These are phyloP conservation scores for Pythium dissotocum DNA, from an alignment of 352 stramenopile genomes.

Conservation along the genomic window DNA sequence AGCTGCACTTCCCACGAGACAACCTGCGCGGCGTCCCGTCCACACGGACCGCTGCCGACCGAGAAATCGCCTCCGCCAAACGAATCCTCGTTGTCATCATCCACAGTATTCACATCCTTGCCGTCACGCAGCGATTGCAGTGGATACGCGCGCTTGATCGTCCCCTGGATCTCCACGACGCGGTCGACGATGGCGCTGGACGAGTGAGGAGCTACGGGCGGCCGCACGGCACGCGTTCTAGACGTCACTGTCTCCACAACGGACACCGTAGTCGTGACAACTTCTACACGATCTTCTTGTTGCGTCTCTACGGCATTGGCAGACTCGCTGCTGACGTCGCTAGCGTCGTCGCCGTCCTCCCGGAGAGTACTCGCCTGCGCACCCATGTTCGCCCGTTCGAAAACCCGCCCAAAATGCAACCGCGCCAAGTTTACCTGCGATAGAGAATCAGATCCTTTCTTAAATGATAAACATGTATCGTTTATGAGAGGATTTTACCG, in stretches of 20 bases:
- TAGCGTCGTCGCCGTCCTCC: constrained; percentile 7
- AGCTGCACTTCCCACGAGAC: constrained; percentile 52
- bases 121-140: constrained; percentile 36
- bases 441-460: not conserved
- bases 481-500: constrained; percentile 8
- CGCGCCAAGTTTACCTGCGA: constrained; percentile 6
- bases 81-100: constrained; percentile 8
- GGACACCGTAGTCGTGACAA: not conserved
- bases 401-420: constrained; percentile 16
- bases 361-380: constrained; percentile 18
- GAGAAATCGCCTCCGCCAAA: constrained; percentile 38
- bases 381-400: constrained; percentile 17
- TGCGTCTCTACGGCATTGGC: not conserved
- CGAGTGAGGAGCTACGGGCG: constrained; percentile 11
- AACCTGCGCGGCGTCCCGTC: constrained; percentile 47
- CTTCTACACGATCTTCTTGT: not conserved
- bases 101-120: not conserved
- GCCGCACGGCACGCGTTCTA: not conserved
- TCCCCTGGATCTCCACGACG: constrained; percentile 30
- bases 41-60: constrained; percentile 60
- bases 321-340: constrained; percentile 10
- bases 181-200: constrained; percentile 24
- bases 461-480: not conserved
- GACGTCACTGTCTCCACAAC: not conserved
- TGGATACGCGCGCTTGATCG: constrained; percentile 62